Conservation (phyloP, 768 basidiomycete genomes). For the Auricularia sp. region DNA sequence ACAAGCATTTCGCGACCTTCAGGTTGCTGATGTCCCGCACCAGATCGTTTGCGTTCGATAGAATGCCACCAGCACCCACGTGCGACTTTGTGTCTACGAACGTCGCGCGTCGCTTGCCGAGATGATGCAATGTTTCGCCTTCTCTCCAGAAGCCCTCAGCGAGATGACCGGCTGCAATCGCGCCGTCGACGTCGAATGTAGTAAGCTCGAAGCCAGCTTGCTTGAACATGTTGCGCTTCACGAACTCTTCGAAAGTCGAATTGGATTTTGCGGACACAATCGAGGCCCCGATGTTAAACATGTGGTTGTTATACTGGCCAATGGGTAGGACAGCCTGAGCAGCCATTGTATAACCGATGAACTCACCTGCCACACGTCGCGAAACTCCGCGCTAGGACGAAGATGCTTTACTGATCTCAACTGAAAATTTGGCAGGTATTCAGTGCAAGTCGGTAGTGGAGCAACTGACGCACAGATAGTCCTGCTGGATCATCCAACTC, state of each 20-base stretch:
- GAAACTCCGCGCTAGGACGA: not conserved
- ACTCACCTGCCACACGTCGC: not conserved
- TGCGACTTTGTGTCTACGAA: not conserved
- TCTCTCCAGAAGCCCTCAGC: not conserved
- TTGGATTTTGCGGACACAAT: not conserved
- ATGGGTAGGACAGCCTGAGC: too few relatives aligned
- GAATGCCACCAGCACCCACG: not conserved
- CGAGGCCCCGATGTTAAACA: not conserved
- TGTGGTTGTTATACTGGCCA: not conserved
- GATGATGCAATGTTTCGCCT: not conserved
- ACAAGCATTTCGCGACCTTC: not conserved
- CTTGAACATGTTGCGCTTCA: not conserved
- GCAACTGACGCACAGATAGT: not conserved
- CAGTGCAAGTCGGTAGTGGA: not conserved
- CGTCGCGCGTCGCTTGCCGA: not conserved
- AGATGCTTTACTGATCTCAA: not conserved
- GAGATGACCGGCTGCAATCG: not conserved
- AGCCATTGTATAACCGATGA: too few relatives aligned
- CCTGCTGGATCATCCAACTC: not conserved
- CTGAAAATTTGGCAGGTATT: not conserved
- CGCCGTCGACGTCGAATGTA: not conserved
- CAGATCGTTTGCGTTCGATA: not conserved
- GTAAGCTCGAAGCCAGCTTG: not conserved
- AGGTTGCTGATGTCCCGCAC: not conserved
- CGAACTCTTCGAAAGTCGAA: not conserved